Evolutionary conservation across 1,284 basidiomycete genomes (phyloP), one percentile per base, ranked within the genome.

Genomic region (Ustilago tritici): DNA sequence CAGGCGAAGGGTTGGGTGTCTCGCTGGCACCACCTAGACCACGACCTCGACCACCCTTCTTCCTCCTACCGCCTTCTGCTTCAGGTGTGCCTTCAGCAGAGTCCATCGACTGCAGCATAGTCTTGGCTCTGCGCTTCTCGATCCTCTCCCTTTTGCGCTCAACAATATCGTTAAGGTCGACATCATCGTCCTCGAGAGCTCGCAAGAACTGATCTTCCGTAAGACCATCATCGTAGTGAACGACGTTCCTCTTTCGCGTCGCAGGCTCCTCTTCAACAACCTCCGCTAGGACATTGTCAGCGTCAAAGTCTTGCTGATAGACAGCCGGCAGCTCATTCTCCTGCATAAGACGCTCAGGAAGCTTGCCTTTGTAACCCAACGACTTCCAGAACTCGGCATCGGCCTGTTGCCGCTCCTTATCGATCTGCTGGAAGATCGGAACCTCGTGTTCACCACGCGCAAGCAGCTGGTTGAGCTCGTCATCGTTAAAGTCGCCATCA

Each of bases 391-490:
- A 88, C 52, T 91, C 90, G 53, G 90, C 79, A 17, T 90, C 89
- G n/a, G 92, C 90, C 19, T 91, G 91, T 53, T 93, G 91, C 36
- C 97, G 91, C 82, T 95, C 90, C 19, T 90, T 82, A 84, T 99
- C 97, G 89, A 99, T 92, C 68, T 92, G 89, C 6, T 92, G 89
- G 90, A 97, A 99, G 70, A 93, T 88, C 11, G 87, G 88, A 2
- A 89, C 87, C 86, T 99, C 97, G 23, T 92, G 88, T 15, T 98
- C 95, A 8, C 89, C 90, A 71, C 97, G 92, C 15, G 95, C 91
- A 61, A 99, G 91, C 71, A 98, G 89, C 85, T 95, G 93, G 87
- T 99, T 99, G 78, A 99, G 90, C 86, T 99, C 97, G 34, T 98
- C 95, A 83, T 99, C 96, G 82, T 95, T 95, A 89, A 97, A 93